These are phyloP conservation scores for Xylariaceae sp. DNA, from an alignment of 2,329 filamentous ascomycete species.

Conservation along the genomic window DNA sequence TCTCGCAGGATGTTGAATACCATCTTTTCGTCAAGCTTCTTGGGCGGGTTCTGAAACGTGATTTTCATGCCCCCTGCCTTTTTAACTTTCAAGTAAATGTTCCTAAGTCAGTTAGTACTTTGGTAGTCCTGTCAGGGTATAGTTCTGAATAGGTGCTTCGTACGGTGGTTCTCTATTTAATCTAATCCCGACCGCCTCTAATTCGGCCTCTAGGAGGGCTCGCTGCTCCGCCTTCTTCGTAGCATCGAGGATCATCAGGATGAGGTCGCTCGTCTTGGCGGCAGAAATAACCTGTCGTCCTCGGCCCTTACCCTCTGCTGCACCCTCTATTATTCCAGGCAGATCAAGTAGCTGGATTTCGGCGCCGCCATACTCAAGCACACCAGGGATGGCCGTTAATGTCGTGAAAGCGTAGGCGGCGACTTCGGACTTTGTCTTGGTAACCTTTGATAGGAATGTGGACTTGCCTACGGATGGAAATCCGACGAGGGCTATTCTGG, in stretches of 20 bases:
- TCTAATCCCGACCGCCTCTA: conserved; percentile 92
- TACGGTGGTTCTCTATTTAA: conserved; percentile 88
- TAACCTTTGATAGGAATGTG: conserved; percentile 97
- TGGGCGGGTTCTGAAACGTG: conserved; percentile 85
- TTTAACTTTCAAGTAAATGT: conserved; percentile 95
- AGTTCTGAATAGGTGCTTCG: conserved; percentile 32
- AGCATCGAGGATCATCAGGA: conserved; percentile 94
- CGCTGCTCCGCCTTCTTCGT: conserved; percentile 95
- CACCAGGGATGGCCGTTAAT: conserved; percentile 92
- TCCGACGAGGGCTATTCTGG: conserved; percentile 93
- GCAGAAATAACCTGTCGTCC: conserved; percentile 96
- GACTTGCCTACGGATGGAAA: conserved; percentile 99
- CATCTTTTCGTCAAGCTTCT: conserved; percentile 95
- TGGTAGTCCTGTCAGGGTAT: background rate
- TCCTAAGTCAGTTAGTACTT: conserved; percentile 47
- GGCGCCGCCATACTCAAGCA: conserved; percentile 93
- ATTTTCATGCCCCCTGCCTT: conserved; percentile 99
- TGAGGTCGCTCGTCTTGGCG: conserved; percentile 95
- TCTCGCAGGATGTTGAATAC: conserved; percentile 94
- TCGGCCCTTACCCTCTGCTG: conserved; percentile 90
- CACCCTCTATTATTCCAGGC: conserved; percentile 96
- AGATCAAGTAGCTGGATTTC: conserved; percentile 98
- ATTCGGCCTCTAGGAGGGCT: conserved; percentile 79
- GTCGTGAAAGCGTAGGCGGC: conserved; percentile 97
- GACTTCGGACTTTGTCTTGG: conserved; percentile 93